These are phyloP conservation scores for Brassica rapa DNA, from an alignment of 345 rosid species.

Conservation along the genomic window DNA sequence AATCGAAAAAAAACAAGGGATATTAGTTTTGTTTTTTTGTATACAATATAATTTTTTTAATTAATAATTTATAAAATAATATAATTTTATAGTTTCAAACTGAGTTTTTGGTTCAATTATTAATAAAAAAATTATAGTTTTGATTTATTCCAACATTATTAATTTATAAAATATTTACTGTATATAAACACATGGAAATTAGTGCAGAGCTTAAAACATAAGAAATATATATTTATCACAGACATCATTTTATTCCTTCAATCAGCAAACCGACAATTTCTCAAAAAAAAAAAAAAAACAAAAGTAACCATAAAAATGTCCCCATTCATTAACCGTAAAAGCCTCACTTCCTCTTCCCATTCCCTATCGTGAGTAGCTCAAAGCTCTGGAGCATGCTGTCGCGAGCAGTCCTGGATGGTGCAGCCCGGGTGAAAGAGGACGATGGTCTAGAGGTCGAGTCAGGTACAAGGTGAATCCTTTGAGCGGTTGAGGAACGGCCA, in stretches of 20 bases:
- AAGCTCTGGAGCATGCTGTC: constrained; percentile 72
- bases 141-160: too few species aligned
- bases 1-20: too few species aligned
- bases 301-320: constrained; percentile 24
- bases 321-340: not conserved
- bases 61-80: too few species aligned
- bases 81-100: too few species aligned
- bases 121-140: too few species aligned
- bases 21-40: too few species aligned
- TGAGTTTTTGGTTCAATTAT: too few species aligned
- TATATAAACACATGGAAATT: not conserved
- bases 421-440: constrained; percentile 60
- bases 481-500: constrained; percentile 66
- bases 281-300: constrained; percentile 16
- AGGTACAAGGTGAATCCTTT: constrained; percentile 65
- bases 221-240: constrained; percentile 30
- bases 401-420: constrained; percentile 53
- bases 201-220: not conserved
- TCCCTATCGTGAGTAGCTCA: constrained; percentile 76
- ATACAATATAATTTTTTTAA: too few species aligned
- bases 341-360: constrained; percentile 47
- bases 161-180: too few species aligned
- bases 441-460: constrained; percentile 54
- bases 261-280: constrained; percentile 26
- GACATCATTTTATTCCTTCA: constrained; percentile 28